These are phyloP conservation scores for Pachysandra terminalis DNA, from an alignment of 164 flowering plant species.

Conservation along the genomic window DNA sequence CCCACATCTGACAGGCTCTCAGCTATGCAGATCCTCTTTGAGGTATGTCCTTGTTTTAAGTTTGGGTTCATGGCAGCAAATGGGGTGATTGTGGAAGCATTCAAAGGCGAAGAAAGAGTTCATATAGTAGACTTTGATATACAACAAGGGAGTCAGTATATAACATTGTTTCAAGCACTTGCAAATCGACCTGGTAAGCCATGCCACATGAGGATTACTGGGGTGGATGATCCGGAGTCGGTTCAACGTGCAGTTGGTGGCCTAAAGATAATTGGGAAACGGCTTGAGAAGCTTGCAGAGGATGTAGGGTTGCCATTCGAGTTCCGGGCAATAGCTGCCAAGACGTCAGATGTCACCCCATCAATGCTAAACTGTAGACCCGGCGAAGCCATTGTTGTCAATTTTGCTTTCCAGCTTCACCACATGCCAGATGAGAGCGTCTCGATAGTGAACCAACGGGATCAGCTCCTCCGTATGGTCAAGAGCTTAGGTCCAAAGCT, in stretches of 20 bases:
- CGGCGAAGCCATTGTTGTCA: conserved; percentile 73
- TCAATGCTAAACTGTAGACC: conserved; percentile 51
- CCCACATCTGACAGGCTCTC: conserved; percentile 81
- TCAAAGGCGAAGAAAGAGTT: conserved; percentile 57
- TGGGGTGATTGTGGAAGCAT: conserved; percentile 79
- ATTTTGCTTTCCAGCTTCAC: conserved; percentile 96
- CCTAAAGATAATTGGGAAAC: conserved; percentile 58
- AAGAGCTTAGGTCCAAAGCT: conserved; percentile 82
- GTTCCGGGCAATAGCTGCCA: conserved; percentile 60
- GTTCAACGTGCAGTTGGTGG: conserved; percentile 88
- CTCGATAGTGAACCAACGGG: conserved; percentile 77
- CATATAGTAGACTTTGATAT: conserved; percentile 93
- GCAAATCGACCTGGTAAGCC: conserved; percentile 42
- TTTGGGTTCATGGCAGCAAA: conserved; percentile 97
- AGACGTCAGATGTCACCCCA: conserved; percentile 58
- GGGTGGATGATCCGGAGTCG: conserved; percentile 95
- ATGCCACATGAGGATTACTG: conserved; percentile 69
- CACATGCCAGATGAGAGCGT: conserved; percentile 99
- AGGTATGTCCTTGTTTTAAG: conserved; percentile 92
- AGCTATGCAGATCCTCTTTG: conserved; percentile 96
- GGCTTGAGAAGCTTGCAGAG: conserved; percentile 74
- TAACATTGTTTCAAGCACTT: conserved; percentile 68
- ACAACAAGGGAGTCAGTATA: conserved; percentile 93
- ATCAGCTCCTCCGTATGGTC: conserved; percentile 86
- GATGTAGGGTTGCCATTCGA: conserved; percentile 56